Base-by-base conservation (phyloP, 2,329 filamentous ascomycete genomes). In the Penicillium hesseltinei region DNA sequence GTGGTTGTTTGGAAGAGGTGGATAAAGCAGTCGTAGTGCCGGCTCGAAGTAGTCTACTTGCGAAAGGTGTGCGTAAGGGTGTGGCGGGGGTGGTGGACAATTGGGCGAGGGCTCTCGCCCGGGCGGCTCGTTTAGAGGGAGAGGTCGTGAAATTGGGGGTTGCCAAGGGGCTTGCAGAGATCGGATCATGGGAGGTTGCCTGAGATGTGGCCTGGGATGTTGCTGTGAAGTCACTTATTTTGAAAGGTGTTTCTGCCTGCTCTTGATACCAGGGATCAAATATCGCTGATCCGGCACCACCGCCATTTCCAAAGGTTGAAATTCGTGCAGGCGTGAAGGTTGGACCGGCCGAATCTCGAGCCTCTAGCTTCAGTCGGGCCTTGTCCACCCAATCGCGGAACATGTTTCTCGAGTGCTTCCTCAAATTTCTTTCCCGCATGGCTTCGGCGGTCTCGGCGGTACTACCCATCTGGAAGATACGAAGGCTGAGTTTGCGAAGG, bases 401-500 rank as follows among this genome's bases (percentile, higher is more conserved):
- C 75, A 86, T 82, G 31, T 78, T 78, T 55, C 81, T 77, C 29
- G 80, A 72, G 67, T 86, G 84, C 60, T 82, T 82, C 54, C 82
- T 77, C 38, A 81, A 75, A 59, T 81, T 84, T 19, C 83, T 74
- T 19, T 80, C 76, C 49, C 76, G 74, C 61, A 86, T 72, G 7
- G 82, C 81, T 36, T 80, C 73, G 0, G 83, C 82, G 40, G 77
- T 83, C 56, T 84, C 79, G 10, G 76, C 69, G 25, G 77, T 77
- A 51, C 79, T 78, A 25, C 76, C 75, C 5, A 83, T 72, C 40
- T 84, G 82, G 71, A 86, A 86, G 2, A 82, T 73, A 8, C 79
- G 79, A 71, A 85, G 81, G 52, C 82, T 83, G n/a, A 86, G 71
- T 64, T 80, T 83, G 66, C 82, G 83, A 56, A 86, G 72, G 25